These are phyloP conservation scores for Cornus florida DNA, from an alignment of 148 eudicot genomes.

Conservation along the genomic window DNA sequence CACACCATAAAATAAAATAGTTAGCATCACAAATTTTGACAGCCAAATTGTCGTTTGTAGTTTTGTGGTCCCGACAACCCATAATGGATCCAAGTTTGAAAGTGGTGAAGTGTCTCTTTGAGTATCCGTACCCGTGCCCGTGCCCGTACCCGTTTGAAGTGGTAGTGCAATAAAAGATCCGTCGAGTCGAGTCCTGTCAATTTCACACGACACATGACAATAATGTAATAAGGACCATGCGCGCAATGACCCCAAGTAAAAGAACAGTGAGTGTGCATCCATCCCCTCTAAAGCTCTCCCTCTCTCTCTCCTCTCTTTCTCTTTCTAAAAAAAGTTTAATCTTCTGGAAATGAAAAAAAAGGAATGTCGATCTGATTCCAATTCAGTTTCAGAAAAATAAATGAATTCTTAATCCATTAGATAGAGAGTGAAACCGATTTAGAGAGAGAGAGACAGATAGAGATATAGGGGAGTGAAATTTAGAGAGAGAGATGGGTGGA, in stretches of 20 bases:
- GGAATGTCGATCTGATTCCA: conserved; percentile 9
- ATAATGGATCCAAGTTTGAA: no score
- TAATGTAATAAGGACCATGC: conserved; percentile 12
- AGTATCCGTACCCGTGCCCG: no score
- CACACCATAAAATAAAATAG: no score
- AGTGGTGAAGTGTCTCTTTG: no score
- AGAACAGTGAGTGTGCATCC: background rate
- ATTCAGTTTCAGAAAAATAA: background rate
- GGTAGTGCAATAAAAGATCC: no score
- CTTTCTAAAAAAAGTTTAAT: background rate
- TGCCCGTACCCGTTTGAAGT: no score
- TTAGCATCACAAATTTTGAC: no score
- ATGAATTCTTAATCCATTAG: background rate
- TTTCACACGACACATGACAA: conserved; percentile 2
- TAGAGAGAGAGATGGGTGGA: conserved; percentile 55
- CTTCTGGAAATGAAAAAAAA: conserved; percentile 10
- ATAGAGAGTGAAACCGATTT: background rate
- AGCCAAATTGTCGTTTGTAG: no score
- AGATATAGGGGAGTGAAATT: conserved; percentile 36
- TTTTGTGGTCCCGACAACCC: no score
- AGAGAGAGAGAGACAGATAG: background rate
- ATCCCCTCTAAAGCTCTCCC: background rate
- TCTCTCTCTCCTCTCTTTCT: background rate
- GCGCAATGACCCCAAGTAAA: conserved; percentile 3
- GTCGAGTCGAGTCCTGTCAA: no score